Evolutionary conservation across 2,329 filamentous ascomycete genomes (phyloP).

Genomic region (Monosporascus sp.): DNA sequence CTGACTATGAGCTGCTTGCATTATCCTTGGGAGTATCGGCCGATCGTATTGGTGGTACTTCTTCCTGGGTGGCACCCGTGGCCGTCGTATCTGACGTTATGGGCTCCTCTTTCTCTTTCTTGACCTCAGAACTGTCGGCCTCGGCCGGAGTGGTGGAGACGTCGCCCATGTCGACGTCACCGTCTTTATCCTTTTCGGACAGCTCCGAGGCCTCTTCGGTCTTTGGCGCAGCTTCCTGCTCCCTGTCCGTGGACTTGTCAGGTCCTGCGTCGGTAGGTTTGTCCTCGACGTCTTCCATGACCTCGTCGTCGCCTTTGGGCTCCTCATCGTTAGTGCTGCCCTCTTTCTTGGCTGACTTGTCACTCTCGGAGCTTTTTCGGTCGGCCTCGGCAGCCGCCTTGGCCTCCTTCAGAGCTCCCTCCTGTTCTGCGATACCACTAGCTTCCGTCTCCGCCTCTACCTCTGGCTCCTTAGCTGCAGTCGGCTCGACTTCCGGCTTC

Average conservation of each 20-base stretch:
- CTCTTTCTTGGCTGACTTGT: slow-evolving; percentile 8
- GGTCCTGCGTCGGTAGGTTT: slow-evolving; percentile 11
- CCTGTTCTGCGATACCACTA: slow-evolving; percentile 14
- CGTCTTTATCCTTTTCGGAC: slow-evolving; percentile 39
- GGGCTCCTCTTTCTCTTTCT: slow-evolving; percentile 34
- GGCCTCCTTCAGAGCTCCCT: slow-evolving; percentile 16
- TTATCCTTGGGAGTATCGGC: neutral
- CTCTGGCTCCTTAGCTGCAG: slow-evolving; percentile 27
- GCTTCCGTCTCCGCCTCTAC: slow-evolving; percentile 10
- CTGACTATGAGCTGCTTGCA: neutral
- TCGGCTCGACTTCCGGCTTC: slow-evolving; percentile 17
- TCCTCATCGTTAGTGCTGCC: slow-evolving; percentile 8
- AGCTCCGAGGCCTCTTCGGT: slow-evolving; percentile 16
- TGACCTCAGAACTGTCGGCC: slow-evolving; percentile 20
- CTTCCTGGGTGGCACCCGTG: slow-evolving; percentile 8
- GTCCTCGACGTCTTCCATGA: slow-evolving; percentile 19
- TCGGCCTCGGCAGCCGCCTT: slow-evolving; percentile 30
- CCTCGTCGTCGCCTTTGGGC: slow-evolving; percentile 18
- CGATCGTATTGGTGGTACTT: slow-evolving; percentile 1
- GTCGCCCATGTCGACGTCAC: slow-evolving; percentile 48
- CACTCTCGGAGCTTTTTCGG: slow-evolving; percentile 12
- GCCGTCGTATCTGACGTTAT: slow-evolving; percentile 23
- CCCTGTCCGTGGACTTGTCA: slow-evolving; percentile 18
- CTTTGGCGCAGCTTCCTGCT: slow-evolving; percentile 11
- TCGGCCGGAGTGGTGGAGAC: slow-evolving; percentile 23